Evolutionary conservation across 1,139 yeast genomes (phyloP).

Genomic region (Candida albicans): DNA sequence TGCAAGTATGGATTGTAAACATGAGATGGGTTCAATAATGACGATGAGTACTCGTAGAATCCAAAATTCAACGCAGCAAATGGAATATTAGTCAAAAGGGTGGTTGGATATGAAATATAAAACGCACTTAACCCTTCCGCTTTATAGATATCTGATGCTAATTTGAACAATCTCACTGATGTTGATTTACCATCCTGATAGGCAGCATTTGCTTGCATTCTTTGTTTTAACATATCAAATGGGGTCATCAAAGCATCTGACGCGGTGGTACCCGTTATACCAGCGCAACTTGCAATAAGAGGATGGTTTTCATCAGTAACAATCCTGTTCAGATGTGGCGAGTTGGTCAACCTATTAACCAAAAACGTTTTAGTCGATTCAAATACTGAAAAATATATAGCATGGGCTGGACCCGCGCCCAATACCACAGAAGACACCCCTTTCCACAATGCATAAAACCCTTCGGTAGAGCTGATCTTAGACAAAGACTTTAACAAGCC

Average conservation of each 20-base stretch:
- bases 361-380: constrained; percentile 73
- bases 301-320: constrained; percentile 75
- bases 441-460: constrained; percentile 87
- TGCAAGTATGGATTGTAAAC: constrained; percentile 87
- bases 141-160: constrained; percentile 54
- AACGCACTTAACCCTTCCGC: constrained; percentile 83
- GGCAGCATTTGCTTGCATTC: constrained; percentile 42
- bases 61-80: constrained; percentile 95
- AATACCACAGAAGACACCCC: constrained; percentile 91
- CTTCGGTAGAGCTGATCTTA: constrained; percentile 83
- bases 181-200: constrained; percentile 14
- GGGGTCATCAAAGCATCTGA: constrained; percentile 98
- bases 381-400: constrained; percentile 94
- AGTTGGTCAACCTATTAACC: constrained; percentile 41
- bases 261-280: constrained; percentile 91
- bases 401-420: constrained; percentile 99
- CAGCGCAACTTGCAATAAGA: constrained; percentile 79
- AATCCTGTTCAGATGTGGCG: constrained; percentile 32
- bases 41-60: constrained; percentile 81
- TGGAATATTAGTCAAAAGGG: constrained; percentile 89
- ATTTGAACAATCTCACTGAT: constrained; percentile 33
- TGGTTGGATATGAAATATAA: constrained; percentile 92
- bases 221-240: constrained; percentile 89
- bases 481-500: constrained; percentile 62
- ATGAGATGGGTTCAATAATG: constrained; percentile 74